Base-by-base conservation (phyloP, 2,329 filamentous ascomycete genomes). In the Apiospora rasikravindrae region DNA sequence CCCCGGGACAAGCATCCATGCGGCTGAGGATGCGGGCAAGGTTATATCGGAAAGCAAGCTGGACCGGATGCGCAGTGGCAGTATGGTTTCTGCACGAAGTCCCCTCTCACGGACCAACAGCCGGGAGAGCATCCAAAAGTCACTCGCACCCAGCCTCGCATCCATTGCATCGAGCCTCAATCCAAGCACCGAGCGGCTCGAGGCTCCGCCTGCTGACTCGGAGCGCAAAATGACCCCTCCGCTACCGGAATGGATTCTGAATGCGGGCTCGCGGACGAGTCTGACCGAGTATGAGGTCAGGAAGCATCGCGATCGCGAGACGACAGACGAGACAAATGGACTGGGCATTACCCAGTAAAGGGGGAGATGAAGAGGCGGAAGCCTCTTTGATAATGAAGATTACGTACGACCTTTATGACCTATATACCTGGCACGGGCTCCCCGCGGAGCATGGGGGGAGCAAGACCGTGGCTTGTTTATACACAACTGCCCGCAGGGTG, bases 1-100 rank as follows among this genome's bases (percentile, higher is more conserved):
- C 0, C 90, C 92, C 0, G 91, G 92, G 0, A 95, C 93, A 0
- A 86, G 91, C 22, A 91, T 95, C 68, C 85, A 90, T 14, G 93
- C 92, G 0, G 91, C 92, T 2, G 92, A 92, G 0, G 88, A 91
- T 53, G 91, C 90, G 3, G 92, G 90, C 4, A 88, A 91, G 75
- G 83, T 92, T 24, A 88, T 94, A 61, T 84, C 86, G 11, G 86
- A 89, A 70, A 85, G 86, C 66, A 87, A 86, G 4, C 81, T 90
- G 8, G 83, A 79, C 33, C 85, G 88, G 49, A 86, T 89, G 80
- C 86, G 89, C 24, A 90, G 88, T 75, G 87, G 86, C 64, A 90
- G 88, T 77, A 77, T 89, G 24, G 85, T 87, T 0, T 81, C 82
- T 2, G 82, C 82, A 0, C 82, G 84, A 0, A 87, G 84, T 74